Base-by-base conservation (phyloP, 305 asterid genomes). In the Solanum hybrid region DNA sequence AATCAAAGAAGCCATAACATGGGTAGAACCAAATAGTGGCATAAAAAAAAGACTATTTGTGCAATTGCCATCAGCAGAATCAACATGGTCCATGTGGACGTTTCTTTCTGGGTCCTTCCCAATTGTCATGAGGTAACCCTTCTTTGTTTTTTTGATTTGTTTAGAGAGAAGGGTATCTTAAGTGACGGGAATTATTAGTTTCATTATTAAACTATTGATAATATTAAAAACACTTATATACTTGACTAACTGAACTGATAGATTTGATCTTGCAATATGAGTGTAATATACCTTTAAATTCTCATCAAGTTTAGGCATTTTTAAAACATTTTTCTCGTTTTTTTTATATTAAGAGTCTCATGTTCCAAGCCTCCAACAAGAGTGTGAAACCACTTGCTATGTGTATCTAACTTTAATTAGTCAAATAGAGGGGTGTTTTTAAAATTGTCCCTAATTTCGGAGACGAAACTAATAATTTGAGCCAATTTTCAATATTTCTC, bases 321-420 rank as follows among this genome's bases (percentile, higher is more conserved):
- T 57, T 57, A 17, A 1, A 1, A 1, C 1, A 57, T 1, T 57
- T 57, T 0, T 57, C 2, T 7, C 1, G 0, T 1, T 7, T 7
- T 57, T 12, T 57, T 57, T 32, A 32, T 57, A 57, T 57, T 6
- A 57, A 3, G 24, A 57, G 10, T 17, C 24, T 0, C 24, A 17
- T 57, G 34, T 32, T 32, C 34, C 34, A 32, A 32, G 5, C 24
- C 9, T 3, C 4, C 24, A 57, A 57, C 11, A 57, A 57, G 4
- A 57, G 10, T 57, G 3, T 17, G 70, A 57, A 20, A 57, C 1
- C 70, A 7, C 24, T 57, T 17, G 10, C 1, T 7, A 57, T 57
- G 10, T 57, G 5, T 7, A 17, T 57, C 70, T 20, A 1, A 20
- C 24, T 20, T 57, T 57, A 57, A 7, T 20, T 20, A 57, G 10